These are phyloP conservation scores for Coniochaeta ligniaria DNA, from an alignment of 2,329 filamentous ascomycete species.

Conservation along the genomic window DNA sequence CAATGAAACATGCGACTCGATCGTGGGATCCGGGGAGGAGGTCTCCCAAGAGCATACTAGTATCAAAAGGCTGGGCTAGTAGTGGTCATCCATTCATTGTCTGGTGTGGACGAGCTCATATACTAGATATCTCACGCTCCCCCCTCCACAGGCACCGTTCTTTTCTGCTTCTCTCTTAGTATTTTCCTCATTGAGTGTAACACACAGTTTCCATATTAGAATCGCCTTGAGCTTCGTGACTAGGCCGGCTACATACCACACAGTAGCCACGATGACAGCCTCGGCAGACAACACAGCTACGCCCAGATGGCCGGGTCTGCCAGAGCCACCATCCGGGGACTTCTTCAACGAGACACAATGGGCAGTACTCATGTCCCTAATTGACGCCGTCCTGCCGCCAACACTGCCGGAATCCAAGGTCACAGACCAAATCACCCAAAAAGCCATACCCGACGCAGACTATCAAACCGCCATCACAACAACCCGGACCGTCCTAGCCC, in stretches of 20 bases:
- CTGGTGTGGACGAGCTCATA: neutral
- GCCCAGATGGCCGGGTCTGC: conserved; percentile 14
- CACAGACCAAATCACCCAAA: conserved; percentile 30
- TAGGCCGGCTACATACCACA: neutral
- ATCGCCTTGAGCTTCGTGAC: neutral
- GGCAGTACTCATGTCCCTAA: conserved; percentile 43
- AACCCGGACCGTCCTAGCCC: conserved; percentile 25
- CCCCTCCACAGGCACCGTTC: neutral
- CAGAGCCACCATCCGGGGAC: conserved; percentile 16
- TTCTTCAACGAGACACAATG: conserved; percentile 44
- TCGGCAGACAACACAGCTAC: neutral
- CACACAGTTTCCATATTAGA: neutral
- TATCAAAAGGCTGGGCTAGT: neutral
- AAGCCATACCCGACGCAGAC: conserved; percentile 40
- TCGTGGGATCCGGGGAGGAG: neutral
- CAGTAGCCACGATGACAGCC: conserved; percentile 2
- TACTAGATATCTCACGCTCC: neutral
- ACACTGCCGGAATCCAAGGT: conserved; percentile 36
- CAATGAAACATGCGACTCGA: neutral
- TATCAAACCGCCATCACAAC: conserved; percentile 38
- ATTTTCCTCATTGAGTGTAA: neutral
- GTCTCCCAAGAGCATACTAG: neutral
- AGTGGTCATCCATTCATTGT: neutral
- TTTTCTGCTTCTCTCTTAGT: neutral
- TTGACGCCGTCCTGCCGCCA: conserved; percentile 55